A percentile compares a stretch with the other conserved stretches of the same genome.
These are phyloP conservation scores for Catharanthus roseus DNA, from an alignment of 257 asterid species.

Conservation along the genomic window DNA sequence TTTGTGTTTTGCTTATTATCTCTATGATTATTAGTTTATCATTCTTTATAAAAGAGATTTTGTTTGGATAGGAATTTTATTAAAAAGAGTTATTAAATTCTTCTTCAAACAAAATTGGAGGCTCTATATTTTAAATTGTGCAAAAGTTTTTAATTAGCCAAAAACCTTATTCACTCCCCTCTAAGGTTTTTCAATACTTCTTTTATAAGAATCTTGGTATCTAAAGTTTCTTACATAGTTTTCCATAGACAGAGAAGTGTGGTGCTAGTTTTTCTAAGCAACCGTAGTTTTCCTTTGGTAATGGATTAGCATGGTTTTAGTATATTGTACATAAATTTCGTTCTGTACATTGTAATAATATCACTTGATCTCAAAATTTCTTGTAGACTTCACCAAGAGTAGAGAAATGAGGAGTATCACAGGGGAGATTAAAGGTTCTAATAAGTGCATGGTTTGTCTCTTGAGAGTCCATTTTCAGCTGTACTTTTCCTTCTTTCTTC, in stretches of 20 bases:
- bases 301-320: not conserved
- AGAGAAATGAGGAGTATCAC: conserved; percentile 13
- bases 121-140: too few relatives aligned
- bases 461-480: not conserved
- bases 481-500: not conserved
- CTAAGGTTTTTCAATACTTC: not conserved
- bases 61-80: too few relatives aligned
- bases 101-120: too few relatives aligned
- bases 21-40: too few relatives aligned
- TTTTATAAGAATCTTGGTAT: not conserved
- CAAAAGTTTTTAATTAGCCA: too few relatives aligned
- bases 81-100: too few relatives aligned
- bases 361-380: conserved; percentile 3
- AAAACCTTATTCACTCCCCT: too few relatives aligned
- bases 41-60: too few relatives aligned
- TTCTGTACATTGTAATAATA: not conserved
- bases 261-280: too few relatives aligned
- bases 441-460: conserved; percentile 56
- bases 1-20: too few relatives aligned
- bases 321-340: not conserved
- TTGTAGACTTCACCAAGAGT: conserved; percentile 24
- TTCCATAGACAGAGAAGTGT: not conserved
- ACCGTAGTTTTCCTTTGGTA: too few relatives aligned
- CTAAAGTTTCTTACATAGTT: not conserved
- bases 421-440: conserved; percentile 15